Base-by-base conservation (phyloP, 495 filamentous ascomycete genomes). In the Apiosordaria backusii region DNA sequence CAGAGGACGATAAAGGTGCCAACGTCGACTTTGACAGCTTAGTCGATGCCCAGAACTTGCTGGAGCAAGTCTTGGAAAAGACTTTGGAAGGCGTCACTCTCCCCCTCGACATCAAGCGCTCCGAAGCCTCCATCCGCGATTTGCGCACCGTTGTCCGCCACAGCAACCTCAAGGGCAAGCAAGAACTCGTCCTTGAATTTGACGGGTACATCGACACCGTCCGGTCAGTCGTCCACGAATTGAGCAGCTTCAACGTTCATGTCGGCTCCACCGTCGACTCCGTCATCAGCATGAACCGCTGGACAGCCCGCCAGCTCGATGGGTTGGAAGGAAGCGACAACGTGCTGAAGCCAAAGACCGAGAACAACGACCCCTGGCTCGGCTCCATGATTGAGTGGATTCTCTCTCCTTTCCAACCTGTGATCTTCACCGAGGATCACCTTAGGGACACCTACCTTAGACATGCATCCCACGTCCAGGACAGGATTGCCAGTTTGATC, bases 101-200 rank as follows among this genome's bases (percentile, higher is more conserved):
- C 18, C 89, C 88, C 1, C 74, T 87, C 65, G 85, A 88, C 67
- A 90, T 92, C 84, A 90, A 89, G 75, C 79, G 86, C 26, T 85
- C 88, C 19, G 90, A 92, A 70, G 80, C 86, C 21, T 86, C 87
- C 4, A 87, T 93, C 24, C 88, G 91, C 65, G 89, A 92, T 65
- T 79, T 93, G 24, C 85, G 88, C 15, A 88, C 90, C 61, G 74
- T 88, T 55, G 87, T 92, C 52, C 75, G 76, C 35, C 74, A 75
- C 68, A 82, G 78, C 74, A 73, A 76, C 21, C 69, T 83, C 6
- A 71, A 75, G 40, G 63, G 68, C 25, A 84, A 85, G 52, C 84
- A 85, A 27, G 87, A 90, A 71, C 78, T 92, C 6, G 84, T 88
- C 3, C 81, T 86, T 19, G 89, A 90, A 71, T 87, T 92, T 61